These are phyloP conservation scores for Lecanicillium sp. DNA, from an alignment of 2,329 filamentous ascomycete species.

Conservation along the genomic window DNA sequence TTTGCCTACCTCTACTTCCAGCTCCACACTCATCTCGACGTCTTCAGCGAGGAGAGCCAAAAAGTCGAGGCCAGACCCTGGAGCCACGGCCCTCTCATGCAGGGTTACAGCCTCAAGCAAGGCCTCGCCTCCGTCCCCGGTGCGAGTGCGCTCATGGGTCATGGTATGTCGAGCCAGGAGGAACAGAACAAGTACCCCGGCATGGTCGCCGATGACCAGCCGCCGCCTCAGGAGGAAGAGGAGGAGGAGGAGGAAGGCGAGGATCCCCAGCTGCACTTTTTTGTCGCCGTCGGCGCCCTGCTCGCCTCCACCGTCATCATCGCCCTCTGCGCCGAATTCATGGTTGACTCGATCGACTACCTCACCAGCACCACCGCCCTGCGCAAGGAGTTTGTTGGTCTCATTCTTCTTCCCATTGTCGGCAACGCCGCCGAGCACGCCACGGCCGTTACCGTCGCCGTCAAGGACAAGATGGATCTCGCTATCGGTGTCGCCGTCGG, in stretches of 20 bases:
- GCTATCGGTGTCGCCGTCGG: slow-evolving; percentile 76
- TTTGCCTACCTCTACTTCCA: slow-evolving; percentile 83
- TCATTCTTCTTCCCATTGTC: slow-evolving; percentile 78
- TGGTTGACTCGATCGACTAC: slow-evolving; percentile 66
- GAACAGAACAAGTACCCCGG: slow-evolving; percentile 41
- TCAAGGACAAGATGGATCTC: slow-evolving; percentile 81
- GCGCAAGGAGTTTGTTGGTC: slow-evolving; percentile 69
- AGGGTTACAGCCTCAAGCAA: slow-evolving; percentile 29
- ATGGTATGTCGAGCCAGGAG: slow-evolving; percentile 25
- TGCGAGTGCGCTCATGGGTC: slow-evolving; percentile 25
- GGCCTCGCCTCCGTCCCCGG: slow-evolving; percentile 36
- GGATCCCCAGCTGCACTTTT: slow-evolving; percentile 65
- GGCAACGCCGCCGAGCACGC: slow-evolving; percentile 79
- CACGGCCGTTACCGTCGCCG: slow-evolving; percentile 71
- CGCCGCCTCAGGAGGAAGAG: slow-evolving; percentile 29
- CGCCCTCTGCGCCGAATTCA: slow-evolving; percentile 73
- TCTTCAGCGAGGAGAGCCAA: slow-evolving; percentile 74
- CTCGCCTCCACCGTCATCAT: slow-evolving; percentile 70
- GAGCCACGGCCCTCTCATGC: slow-evolving; percentile 26
- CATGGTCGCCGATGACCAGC: slow-evolving; percentile 35
- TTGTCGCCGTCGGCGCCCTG: slow-evolving; percentile 67
- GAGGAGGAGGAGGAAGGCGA: slow-evolving; percentile 67
- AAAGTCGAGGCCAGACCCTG: slow-evolving; percentile 62
- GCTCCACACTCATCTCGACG: slow-evolving; percentile 72
- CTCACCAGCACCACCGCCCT: slow-evolving; percentile 56